phyloP scores from a whole-genome alignment of 2,329 filamentous ascomycete species.

The Diaporthe aspalathi region DNA sequence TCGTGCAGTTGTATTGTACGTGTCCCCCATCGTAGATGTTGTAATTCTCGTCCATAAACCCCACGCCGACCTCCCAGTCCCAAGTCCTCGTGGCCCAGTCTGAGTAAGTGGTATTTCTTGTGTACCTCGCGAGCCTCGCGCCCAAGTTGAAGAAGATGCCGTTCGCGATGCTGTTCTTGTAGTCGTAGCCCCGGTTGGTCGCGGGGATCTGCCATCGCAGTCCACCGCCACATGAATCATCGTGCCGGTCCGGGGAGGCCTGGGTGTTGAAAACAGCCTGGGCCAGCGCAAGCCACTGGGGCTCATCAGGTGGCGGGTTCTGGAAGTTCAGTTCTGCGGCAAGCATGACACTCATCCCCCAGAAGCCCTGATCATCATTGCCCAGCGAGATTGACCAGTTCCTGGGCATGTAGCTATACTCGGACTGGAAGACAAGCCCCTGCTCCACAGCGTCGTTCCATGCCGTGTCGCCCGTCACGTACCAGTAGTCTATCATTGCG shows the following conservation, averaged over 20 bases:
- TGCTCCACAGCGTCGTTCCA: conserved; percentile 61
- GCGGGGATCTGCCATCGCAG: conserved; percentile 73
- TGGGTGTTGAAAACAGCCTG: conserved; percentile 71
- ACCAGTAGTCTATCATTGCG: conserved; percentile 73
- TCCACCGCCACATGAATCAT: conserved; percentile 66
- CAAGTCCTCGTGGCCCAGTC: conserved; percentile 63
- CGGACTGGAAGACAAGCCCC: conserved; percentile 45
- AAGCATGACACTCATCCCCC: conserved; percentile 69
- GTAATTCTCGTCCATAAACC: conserved; percentile 63
- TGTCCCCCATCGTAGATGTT: conserved; percentile 71
- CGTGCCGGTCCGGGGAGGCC: conserved; percentile 68
- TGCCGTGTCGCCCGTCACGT: conserved; percentile 67
- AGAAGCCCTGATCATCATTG: conserved; percentile 76
- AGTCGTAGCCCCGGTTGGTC: conserved; percentile 71
- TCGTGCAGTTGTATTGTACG: conserved; percentile 63
- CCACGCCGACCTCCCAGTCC: conserved; percentile 60
- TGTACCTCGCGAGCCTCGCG: conserved; percentile 69
- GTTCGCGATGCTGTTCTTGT: conserved; percentile 64
- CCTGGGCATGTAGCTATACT: conserved; percentile 45
- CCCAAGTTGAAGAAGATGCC: conserved; percentile 56
- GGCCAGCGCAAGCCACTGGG: conserved; percentile 65
- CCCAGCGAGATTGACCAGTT: conserved; percentile 49
- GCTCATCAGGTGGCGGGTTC: conserved; percentile 60
- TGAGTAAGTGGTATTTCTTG: conserved; percentile 62
- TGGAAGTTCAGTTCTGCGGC: conserved; percentile 67